Conservation (phyloP, 176 grass and related monocot genomes). For the Poa annua region DNA sequence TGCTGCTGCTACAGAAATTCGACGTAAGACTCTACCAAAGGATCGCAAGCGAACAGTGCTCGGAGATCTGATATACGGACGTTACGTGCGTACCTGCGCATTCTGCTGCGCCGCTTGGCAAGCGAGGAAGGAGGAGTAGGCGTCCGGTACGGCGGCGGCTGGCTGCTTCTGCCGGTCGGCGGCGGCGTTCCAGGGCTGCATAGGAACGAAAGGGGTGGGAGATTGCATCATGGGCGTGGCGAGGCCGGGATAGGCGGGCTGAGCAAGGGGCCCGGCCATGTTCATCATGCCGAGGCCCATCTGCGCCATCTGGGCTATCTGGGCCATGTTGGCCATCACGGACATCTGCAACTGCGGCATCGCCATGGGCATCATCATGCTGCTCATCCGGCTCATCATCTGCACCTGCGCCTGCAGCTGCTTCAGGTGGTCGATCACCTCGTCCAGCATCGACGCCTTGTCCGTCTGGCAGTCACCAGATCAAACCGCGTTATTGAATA, state of each 20-base stretch:
- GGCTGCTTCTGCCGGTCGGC: constrained; percentile 43
- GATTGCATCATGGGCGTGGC: constrained; percentile 53
- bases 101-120: constrained; percentile 58
- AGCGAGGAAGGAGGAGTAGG: constrained; percentile 61
- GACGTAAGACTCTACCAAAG: background rate
- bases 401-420: constrained; percentile 80
- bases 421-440: constrained; percentile 98
- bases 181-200: constrained; percentile 37
- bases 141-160: constrained; percentile 42
- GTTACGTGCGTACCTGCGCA: constrained; percentile 40
- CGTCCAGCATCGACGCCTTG: constrained; percentile 98
- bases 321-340: constrained; percentile 77
- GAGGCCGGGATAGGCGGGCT: constrained; percentile 51
- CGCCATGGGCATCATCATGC: constrained; percentile 90
- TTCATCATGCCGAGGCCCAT: constrained; percentile 77
- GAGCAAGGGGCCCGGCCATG: constrained; percentile 43
- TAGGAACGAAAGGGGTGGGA: constrained; percentile 43
- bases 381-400: constrained; percentile 83
- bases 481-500: background rate
- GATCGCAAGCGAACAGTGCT: background rate
- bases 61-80: background rate
- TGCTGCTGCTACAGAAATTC: constrained; percentile 49
- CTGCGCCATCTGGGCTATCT: constrained; percentile 78
- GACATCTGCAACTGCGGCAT: constrained; percentile 80
- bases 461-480: constrained; percentile 54